Evolutionary conservation across 2,329 filamentous ascomycete genomes (phyloP), one percentile per base, ranked within the genome.

Genomic region (Colletotrichum liriopes): DNA sequence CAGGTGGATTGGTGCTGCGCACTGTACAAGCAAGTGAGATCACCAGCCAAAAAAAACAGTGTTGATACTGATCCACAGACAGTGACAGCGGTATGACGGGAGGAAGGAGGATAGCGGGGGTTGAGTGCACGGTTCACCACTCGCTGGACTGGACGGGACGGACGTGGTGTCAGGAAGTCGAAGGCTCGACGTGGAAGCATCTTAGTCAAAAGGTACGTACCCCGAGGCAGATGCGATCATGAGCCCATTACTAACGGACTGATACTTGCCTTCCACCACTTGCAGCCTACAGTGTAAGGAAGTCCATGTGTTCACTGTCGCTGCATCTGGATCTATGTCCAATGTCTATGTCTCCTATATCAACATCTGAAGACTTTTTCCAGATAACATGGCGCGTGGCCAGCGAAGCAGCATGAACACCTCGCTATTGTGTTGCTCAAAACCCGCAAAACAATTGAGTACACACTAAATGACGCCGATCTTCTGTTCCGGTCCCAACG

Each of bases 41-140:
- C 0, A 2, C 11, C n/a, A 0, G n/a, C 16, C 0, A 0, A 35
- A 6, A 0, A 35, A 6, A 11, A 55, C 20, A 26, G 60, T 63
- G 60, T 12, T n/a, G 9, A 9, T 52, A 20, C 2, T n/a, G 0
- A 11, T 11, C 16, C 5, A 20, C 20, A 41, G 32, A 72, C 69
- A 52, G 65, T 71, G 37, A 37, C 60, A 39, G 58, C 58, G 58
- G 65, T 35, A 68, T 47, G 65, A 35, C 66, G 65, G 70, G 45
- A 70, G 52, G 51, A 55, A 55, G 58, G 39, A 61, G 41, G 51
- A 70, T 70, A 65, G 70, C 59, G 70, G 65, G 70, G 65, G 45
- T 14, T 12, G 32, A 26, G 59, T 54, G 70, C 70, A 72, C 65
- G 70, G 70, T 59, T 55, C 70, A 72, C 26, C n/a, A 18, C 54